These are phyloP conservation scores for Tuber borchii DNA, from an alignment of 495 filamentous ascomycete genomes.

Conservation along the genomic window DNA sequence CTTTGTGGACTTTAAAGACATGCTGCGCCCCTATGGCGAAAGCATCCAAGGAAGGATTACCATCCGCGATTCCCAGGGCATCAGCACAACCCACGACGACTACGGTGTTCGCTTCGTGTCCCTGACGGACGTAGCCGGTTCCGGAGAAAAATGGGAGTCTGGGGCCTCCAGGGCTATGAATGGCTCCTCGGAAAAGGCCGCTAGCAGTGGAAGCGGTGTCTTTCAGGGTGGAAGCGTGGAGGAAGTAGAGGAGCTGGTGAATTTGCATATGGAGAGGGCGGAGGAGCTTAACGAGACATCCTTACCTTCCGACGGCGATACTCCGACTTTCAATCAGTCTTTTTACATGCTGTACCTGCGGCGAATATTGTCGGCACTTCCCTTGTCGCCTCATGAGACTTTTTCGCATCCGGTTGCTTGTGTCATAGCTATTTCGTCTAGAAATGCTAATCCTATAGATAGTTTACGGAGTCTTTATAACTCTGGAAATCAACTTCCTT, in stretches of 20 bases:
- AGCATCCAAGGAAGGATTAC: conserved; percentile 77
- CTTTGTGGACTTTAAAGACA: conserved; percentile 72
- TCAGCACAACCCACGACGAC: conserved; percentile 76
- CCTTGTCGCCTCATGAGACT: conserved; percentile 76
- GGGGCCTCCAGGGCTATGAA: conserved; percentile 47
- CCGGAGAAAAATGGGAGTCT: conserved; percentile 37
- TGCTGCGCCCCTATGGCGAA: conserved; percentile 90
- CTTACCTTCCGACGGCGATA: conserved; percentile 34
- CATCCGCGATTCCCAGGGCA: conserved; percentile 80
- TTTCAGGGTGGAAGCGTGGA: conserved; percentile 48
- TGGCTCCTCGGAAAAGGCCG: conserved; percentile 42
- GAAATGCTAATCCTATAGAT: conserved; percentile 72
- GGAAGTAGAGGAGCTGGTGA: conserved; percentile 57
- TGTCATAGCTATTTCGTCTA: conserved; percentile 87
- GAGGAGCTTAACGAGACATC: conserved; percentile 43
- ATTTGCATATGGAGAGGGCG: conserved; percentile 48
- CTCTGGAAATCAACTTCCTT: conserved; percentile 61
- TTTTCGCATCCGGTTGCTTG: conserved; percentile 94
- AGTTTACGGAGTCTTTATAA: conserved; percentile 73
- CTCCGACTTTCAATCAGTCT: conserved; percentile 41
- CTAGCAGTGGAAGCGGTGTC: conserved; percentile 14
- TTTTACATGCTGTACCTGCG: conserved; percentile 77
- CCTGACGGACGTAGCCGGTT: conserved; percentile 53
- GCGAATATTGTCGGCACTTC: conserved; percentile 69
- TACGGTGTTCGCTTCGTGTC: conserved; percentile 79